phyloP scores from a whole-genome alignment of 495 filamentous ascomycete genomes.

The Penicillium mononematosum region DNA sequence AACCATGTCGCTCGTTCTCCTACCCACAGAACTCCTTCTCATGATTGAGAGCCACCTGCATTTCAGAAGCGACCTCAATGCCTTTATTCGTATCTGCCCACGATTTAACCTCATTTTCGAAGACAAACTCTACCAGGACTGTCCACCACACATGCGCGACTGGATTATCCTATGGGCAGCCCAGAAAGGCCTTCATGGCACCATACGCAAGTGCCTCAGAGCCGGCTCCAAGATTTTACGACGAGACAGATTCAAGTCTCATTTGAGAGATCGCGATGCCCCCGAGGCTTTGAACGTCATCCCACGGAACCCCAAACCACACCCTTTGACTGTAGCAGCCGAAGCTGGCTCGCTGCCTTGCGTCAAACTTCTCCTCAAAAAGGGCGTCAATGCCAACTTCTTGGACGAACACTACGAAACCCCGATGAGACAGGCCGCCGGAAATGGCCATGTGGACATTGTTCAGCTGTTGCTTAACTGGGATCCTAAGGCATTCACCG shows the following conservation, averaged over 20 bases:
- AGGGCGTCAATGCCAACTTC: background rate
- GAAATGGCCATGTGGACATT: background rate
- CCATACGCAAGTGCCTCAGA: background rate
- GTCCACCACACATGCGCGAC: too few species aligned
- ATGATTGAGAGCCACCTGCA: background rate
- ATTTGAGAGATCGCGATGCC: background rate
- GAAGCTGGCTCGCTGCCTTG: background rate
- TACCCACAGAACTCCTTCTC: slow-evolving; percentile 1
- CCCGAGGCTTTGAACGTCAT: background rate
- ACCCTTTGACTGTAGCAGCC: background rate
- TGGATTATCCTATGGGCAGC: background rate
- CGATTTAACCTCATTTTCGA: background rate
- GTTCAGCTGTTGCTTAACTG: background rate
- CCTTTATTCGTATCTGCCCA: background rate
- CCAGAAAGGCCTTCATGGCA: background rate
- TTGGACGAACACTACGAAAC: background rate
- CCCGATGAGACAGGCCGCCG: slow-evolving; percentile 1
- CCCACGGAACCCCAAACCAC: background rate
- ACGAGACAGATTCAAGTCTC: background rate
- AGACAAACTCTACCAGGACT: background rate
- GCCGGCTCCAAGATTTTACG: background rate
- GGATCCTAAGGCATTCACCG: background rate
- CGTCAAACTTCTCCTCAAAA: background rate
- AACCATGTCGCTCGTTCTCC: background rate
- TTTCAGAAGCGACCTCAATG: background rate